phyloP scores from a whole-genome alignment of 148 eudicot genomes.

The Salicornia ramosissima region DNA sequence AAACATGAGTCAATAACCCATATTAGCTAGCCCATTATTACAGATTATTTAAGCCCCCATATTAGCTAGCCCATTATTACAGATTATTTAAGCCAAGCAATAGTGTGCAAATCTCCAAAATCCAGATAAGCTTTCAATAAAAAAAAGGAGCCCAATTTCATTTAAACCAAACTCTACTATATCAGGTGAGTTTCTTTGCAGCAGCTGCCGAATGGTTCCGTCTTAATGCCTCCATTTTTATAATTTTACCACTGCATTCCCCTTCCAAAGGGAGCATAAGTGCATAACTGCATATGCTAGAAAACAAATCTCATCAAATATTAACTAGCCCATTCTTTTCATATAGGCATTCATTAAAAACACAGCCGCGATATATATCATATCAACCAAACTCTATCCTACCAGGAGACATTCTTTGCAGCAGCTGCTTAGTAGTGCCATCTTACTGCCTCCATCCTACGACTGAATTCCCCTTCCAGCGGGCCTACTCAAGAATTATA shows the following conservation, averaged over 20 bases:
- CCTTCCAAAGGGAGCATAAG: background rate
- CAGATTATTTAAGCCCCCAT: background rate
- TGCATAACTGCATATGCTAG: background rate
- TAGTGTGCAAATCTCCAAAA: background rate
- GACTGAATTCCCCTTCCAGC: too few relatives aligned
- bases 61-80: background rate
- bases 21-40: background rate
- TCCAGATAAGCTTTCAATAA: background rate
- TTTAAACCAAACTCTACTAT: background rate
- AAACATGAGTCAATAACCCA: too few relatives aligned
- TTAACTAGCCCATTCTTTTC: background rate
- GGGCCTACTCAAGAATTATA: too few relatives aligned
- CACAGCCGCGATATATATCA: too few relatives aligned
- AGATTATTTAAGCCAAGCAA: background rate
- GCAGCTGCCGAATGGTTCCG: background rate
- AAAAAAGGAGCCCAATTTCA: background rate
- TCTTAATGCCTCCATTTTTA: background rate
- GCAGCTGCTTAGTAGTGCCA: too few relatives aligned
- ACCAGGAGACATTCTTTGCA: too few relatives aligned
- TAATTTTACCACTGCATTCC: conserved; percentile 1
- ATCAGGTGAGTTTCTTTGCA: background rate
- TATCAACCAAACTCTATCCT: too few relatives aligned
- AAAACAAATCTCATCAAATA: background rate
- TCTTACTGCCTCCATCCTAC: too few relatives aligned
- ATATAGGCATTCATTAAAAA: background rate